A percentile compares a stretch with the other conserved stretches of the same genome.
Conservation (phyloP, 495 filamentous ascomycete species). For the Lepraria neglecta region DNA sequence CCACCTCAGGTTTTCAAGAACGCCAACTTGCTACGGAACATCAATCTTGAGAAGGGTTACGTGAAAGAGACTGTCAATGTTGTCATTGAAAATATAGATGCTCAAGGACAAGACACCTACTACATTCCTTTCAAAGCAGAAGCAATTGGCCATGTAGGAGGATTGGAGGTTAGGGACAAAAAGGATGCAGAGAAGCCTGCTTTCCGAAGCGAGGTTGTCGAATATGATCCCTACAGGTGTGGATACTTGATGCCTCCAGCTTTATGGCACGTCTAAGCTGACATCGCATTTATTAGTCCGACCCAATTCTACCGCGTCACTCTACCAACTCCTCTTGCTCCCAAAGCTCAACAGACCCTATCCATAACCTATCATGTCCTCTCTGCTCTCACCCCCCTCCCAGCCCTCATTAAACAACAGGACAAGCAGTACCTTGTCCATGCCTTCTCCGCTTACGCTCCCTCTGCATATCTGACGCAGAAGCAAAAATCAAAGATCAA, state of each 20-base stretch:
- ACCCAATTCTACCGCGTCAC: slow-evolving; percentile 79
- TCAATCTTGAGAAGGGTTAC: slow-evolving; percentile 89
- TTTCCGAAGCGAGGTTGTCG: slow-evolving; percentile 62
- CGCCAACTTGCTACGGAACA: slow-evolving; percentile 78
- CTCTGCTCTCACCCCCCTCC: slow-evolving; percentile 67
- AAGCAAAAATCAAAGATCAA: slow-evolving; percentile 98
- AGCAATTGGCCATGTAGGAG: slow-evolving; percentile 68
- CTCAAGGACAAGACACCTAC: slow-evolving; percentile 75
- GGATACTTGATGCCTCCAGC: slow-evolving; percentile 26
- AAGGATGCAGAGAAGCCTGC: slow-evolving; percentile 61
- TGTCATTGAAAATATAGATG: slow-evolving; percentile 79
- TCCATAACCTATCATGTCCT: slow-evolving; percentile 79
- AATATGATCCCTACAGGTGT: slow-evolving; percentile 59
- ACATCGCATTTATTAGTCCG: slow-evolving; percentile 43
- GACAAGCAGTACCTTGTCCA: slow-evolving; percentile 84
- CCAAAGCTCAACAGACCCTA: slow-evolving; percentile 72
- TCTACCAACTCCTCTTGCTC: slow-evolving; percentile 64
- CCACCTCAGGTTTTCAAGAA: slow-evolving; percentile 89
- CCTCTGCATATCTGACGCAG: slow-evolving; percentile 71
- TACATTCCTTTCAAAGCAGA: slow-evolving; percentile 75
- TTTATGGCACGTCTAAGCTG: slow-evolving; percentile 30
- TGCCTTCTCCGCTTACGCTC: slow-evolving; percentile 72
- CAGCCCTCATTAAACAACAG: slow-evolving; percentile 67
- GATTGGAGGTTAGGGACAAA: slow-evolving; percentile 84
- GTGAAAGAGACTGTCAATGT: slow-evolving; percentile 87